Percentiles rank a stretch among this genome's conserved stretches.
These are phyloP conservation scores for Xylaria digitata DNA, from an alignment of 2,329 filamentous ascomycete genomes.

Conservation along the genomic window DNA sequence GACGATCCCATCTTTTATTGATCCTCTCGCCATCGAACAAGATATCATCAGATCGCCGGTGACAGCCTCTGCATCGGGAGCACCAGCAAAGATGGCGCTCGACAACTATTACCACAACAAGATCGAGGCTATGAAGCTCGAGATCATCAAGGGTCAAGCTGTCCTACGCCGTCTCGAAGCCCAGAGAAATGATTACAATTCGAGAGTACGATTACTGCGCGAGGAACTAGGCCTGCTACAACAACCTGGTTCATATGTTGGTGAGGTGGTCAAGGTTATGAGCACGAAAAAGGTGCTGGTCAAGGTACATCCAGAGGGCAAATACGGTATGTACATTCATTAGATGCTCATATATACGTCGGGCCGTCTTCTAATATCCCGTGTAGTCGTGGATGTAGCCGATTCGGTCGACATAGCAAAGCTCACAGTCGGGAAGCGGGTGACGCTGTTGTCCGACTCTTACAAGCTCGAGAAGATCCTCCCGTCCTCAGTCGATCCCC, in stretches of 20 bases:
- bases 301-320: slow-evolving; percentile 98
- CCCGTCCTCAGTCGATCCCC: slow-evolving; percentile 95
- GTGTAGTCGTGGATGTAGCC: slow-evolving; percentile 89
- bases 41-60: slow-evolving; percentile 13
- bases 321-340: slow-evolving; percentile 79
- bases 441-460: slow-evolving; percentile 94
- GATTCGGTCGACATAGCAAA: slow-evolving; percentile 95
- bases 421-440: slow-evolving; percentile 96
- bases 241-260: slow-evolving; percentile 97
- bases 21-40: not conserved
- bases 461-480: slow-evolving; percentile 99
- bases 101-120: slow-evolving; percentile 99
- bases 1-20: not conserved
- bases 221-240: slow-evolving; percentile 96
- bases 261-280: slow-evolving; percentile 99
- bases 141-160: slow-evolving; percentile 98
- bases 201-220: slow-evolving; percentile 89
- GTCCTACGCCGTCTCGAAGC: slow-evolving; percentile 94
- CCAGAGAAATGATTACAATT: slow-evolving; percentile 99
- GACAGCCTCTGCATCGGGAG: slow-evolving; percentile 38
- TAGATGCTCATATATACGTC: not conserved
- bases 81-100: slow-evolving; percentile 84
- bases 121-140: slow-evolving; percentile 99
- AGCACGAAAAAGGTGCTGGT: slow-evolving; percentile 98
- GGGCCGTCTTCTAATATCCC: slow-evolving; percentile 41